A percentile compares a stretch with the other conserved stretches of the same genome.
phyloP scores from a whole-genome alignment of 305 asterid genomes.

The Fraxinus ornus region DNA sequence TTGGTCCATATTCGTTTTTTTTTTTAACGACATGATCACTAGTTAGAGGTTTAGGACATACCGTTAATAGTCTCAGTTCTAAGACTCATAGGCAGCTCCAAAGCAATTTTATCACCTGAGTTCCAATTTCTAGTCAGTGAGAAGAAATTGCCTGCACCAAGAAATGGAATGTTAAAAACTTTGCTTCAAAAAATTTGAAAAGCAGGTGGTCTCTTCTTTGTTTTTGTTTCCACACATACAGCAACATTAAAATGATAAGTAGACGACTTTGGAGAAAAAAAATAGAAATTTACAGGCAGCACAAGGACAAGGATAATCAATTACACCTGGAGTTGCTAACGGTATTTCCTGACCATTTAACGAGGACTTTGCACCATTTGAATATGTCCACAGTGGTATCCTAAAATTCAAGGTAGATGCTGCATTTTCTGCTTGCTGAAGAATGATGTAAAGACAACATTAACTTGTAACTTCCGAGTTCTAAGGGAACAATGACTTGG shows the following conservation, averaged over 20 bases:
- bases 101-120: slow-evolving; percentile 51
- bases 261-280: not conserved
- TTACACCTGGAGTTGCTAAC: slow-evolving; percentile 53
- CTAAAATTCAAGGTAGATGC: slow-evolving; percentile 50
- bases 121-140: slow-evolving; percentile 52
- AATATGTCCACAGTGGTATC: slow-evolving; percentile 59
- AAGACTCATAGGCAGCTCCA: slow-evolving; percentile 53
- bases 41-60: slow-evolving; percentile 10
- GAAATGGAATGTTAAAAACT: not conserved
- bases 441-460: not conserved
- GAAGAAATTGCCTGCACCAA: slow-evolving; percentile 54
- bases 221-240: not conserved
- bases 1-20: too few species aligned
- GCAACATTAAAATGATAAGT: not conserved
- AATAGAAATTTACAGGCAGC: not conserved
- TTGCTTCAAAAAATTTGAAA: not conserved
- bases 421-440: slow-evolving; percentile 29
- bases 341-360: slow-evolving; percentile 41
- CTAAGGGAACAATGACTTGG: not conserved
- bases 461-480: not conserved
- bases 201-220: too few species aligned
- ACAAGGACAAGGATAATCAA: not conserved
- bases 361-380: slow-evolving; percentile 46
- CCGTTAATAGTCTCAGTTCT: slow-evolving; percentile 75
- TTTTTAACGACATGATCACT: not conserved